phyloP scores from a whole-genome alignment of 2,329 filamentous ascomycete genomes.

The Fusarium cicatricum region DNA sequence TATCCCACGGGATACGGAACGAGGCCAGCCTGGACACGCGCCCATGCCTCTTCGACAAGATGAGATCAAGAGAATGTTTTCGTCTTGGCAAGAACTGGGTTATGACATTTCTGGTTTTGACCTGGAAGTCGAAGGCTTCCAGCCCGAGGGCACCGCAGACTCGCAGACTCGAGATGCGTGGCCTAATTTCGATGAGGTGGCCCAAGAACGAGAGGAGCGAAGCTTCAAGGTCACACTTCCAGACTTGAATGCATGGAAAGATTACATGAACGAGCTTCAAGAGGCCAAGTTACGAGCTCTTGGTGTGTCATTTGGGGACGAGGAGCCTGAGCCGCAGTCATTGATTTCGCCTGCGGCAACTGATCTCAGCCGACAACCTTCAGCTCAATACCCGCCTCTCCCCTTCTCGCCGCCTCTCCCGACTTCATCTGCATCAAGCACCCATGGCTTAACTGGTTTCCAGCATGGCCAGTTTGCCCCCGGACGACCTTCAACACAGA shows the following conservation, averaged over 20 bases:
- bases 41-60: constrained; percentile 62
- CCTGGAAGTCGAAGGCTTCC: constrained; percentile 58
- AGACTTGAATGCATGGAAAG: constrained; percentile 74
- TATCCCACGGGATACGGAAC: constrained; percentile 72
- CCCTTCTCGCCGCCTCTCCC: constrained; percentile 87
- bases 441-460: constrained; percentile 62
- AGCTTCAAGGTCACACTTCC: constrained; percentile 73
- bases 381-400: constrained; percentile 76
- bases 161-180: constrained; percentile 74
- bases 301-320: constrained; percentile 82
- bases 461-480: constrained; percentile 68
- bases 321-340: constrained; percentile 68
- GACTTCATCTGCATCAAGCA: constrained; percentile 79
- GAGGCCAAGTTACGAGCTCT: constrained; percentile 93
- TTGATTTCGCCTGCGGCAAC: constrained; percentile 73
- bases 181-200: constrained; percentile 69
- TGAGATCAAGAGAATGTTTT: constrained; percentile 69
- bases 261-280: constrained; percentile 82
- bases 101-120: constrained; percentile 76
- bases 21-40: constrained; percentile 64
- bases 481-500: constrained; percentile 67
- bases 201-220: constrained; percentile 60
- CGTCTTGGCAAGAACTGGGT: constrained; percentile 72
- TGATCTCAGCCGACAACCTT: constrained; percentile 71
- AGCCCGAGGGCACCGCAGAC: constrained; percentile 51